phyloP scores from a whole-genome alignment of 1,139 yeast species.

The Candida buenavistaensis region DNA sequence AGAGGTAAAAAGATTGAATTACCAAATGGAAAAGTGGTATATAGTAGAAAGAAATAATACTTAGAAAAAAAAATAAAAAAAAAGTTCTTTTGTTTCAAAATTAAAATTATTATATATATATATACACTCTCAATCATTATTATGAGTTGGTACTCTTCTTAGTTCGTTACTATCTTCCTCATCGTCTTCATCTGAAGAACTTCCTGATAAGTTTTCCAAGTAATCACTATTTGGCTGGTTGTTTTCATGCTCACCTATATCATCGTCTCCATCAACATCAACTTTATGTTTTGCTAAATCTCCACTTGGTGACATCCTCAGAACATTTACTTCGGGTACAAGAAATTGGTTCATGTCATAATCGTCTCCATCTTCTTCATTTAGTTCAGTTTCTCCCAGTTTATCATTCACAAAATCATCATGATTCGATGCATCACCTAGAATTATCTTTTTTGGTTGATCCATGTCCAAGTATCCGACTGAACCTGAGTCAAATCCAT shows the following conservation, averaged over 20 bases:
- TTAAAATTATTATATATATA: constrained; percentile 2
- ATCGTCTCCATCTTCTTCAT: constrained; percentile 19
- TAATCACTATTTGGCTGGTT: constrained; percentile 25
- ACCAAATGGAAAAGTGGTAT: constrained; percentile 63
- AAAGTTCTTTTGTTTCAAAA: no score
- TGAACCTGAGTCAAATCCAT: constrained; percentile 34
- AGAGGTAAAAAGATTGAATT: constrained; percentile 49
- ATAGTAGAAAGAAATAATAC: constrained; percentile 35
- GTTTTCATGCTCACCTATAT: constrained; percentile 10
- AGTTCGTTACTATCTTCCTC: constrained; percentile 27
- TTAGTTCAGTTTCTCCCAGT: constrained; percentile 5
- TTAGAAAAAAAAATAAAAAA: constrained; percentile 1
- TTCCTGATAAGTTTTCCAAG: constrained; percentile 38
- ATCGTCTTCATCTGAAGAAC: constrained; percentile 32
- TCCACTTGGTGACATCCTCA: constrained; percentile 23
- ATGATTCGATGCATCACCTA: constrained; percentile 40
- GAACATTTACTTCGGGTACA: constrained; percentile 14
- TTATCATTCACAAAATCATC: constrained; percentile 31
- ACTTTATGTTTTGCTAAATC: constrained; percentile 9
- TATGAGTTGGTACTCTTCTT: constrained; percentile 43
- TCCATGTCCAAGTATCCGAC: constrained; percentile 41
- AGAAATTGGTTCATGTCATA: constrained; percentile 16
- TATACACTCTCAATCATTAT: constrained; percentile 21
- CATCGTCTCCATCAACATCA: constrained; percentile 12
- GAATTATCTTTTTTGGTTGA: constrained; percentile 25